Evolutionary conservation across 192 early-diverging fungal genomes (phyloP).

Genomic region (Backusella luteola): DNA sequence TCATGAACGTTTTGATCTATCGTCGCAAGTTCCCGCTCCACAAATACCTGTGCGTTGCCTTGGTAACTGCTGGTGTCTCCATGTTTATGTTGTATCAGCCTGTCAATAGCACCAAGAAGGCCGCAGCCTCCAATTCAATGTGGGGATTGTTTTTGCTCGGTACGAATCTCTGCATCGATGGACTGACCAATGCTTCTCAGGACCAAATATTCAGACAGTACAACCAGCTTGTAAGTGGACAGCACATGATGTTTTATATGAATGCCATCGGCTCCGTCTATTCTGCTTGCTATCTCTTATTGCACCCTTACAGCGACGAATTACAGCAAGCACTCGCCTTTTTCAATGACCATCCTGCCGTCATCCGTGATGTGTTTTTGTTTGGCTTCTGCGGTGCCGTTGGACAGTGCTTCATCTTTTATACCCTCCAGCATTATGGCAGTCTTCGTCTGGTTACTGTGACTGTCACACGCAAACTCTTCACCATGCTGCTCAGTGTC

Average conservation of each 20-base stretch:
- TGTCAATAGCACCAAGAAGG: conserved; percentile 44
- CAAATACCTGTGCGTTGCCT: conserved; percentile 83
- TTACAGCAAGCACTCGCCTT: conserved; percentile 73
- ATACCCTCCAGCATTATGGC: conserved; percentile 88
- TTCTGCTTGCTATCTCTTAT: conserved; percentile 68
- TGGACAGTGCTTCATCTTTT: conserved; percentile 99
- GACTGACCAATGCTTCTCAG: conserved; percentile 94
- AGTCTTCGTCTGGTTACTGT: conserved; percentile 89
- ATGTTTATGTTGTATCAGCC: conserved; percentile 88
- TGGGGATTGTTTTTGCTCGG: conserved; percentile 81
- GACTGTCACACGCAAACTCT: conserved; percentile 95
- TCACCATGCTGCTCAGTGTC: conserved; percentile 91
- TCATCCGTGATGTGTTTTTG: conserved; percentile 79
- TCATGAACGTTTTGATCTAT: conserved; percentile 95
- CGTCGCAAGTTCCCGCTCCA: conserved; percentile 80
- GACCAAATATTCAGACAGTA: conserved; percentile 89
- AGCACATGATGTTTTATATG: conserved; percentile 98
- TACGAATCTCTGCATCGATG: conserved; percentile 90
- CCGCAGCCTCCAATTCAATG: conserved; percentile 57
- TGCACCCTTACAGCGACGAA: conserved; percentile 79
- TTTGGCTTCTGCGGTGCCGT: conserved; percentile 91
- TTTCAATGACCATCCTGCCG: conserved; percentile 72
- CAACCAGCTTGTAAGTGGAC: conserved; percentile 63
- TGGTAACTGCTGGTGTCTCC: conserved; percentile 91
- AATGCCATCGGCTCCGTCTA: conserved; percentile 77